Evolutionary conservation across 306 rosid genomes (phyloP), one percentile per base, ranked within the genome.

Genomic region (Cajanus cajan): DNA sequence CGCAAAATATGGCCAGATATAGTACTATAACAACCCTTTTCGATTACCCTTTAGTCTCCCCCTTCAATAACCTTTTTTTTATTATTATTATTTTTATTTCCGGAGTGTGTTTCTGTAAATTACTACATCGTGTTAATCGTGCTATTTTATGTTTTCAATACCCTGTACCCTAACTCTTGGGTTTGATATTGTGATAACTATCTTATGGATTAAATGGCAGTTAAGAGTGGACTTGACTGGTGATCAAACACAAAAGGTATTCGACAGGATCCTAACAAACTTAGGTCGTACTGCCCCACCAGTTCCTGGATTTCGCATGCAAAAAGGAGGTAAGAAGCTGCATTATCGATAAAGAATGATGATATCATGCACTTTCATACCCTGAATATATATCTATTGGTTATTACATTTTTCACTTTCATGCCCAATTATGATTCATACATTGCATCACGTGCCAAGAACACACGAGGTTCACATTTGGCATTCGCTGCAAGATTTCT

Each of bases 271-370:
- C 78, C 85, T 94, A 72, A 39, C 74, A 69, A 84, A 86, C 77
- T 90, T 94, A 79, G 93, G 90, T 36, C 87, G 85, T 48, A 81
- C 88, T 5, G 97, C 94, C 14, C 97, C 98, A 4, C 96, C 96
- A 0, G 85, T 90, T 77, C 97, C 97, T 0, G 98, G 97, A 84
- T 94, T 94, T 86, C 94, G 94, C 50, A 81, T 81, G 80, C 89
- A 80, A 78, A 94, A 94, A 82, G 97, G 98, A 89, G 98, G 98
- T 94, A 86, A 59, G 45, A 34, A 51, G 44, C 78, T 59, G 51
- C 80, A 51, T 19, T 67, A 11, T 51, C 36, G 25, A 63, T 61
- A 67, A 22, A 74, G 57, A 68, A 68, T 25, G 21, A 68, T 25
- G 21, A 78, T 57, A 33, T n/a, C 43, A 34, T 72, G n/a, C 66